Evolutionary conservation across 2,329 filamentous ascomycete species (phyloP).

Genomic region (Saccharata proteae): DNA sequence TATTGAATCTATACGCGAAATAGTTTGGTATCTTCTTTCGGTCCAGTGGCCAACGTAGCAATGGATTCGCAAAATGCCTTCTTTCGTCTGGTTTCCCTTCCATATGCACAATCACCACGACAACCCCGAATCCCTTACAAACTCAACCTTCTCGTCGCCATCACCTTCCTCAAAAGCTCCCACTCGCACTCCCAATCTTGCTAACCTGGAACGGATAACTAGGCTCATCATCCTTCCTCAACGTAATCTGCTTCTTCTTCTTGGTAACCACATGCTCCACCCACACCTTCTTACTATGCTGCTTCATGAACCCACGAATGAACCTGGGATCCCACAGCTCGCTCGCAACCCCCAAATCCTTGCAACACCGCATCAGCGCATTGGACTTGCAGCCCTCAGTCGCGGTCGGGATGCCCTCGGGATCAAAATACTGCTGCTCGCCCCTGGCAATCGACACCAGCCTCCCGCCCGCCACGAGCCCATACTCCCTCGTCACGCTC

Average conservation of each 20-base stretch:
- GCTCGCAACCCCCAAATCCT: conserved; percentile 86
- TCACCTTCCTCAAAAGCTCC: too few species aligned
- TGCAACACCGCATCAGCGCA: conserved; percentile 95
- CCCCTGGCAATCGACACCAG: conserved; percentile 76
- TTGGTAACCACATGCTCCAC: conserved; percentile 80
- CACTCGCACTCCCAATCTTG: too few species aligned
- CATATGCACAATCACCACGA: too few species aligned
- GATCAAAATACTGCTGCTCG: conserved; percentile 85
- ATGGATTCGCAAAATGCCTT: too few species aligned
- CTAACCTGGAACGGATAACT: conserved; percentile 50
- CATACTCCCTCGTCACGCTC: conserved; percentile 80
- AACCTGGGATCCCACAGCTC: conserved; percentile 95
- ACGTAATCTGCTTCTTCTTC: conserved; percentile 79
- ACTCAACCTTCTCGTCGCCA: too few species aligned
- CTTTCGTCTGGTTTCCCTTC: too few species aligned
- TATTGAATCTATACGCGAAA: too few species aligned
- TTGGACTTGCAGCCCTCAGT: conserved; percentile 97
- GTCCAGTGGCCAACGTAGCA: too few species aligned
- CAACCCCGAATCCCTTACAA: too few species aligned
- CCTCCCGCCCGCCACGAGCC: conserved; percentile 77
- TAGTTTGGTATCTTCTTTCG: too few species aligned
- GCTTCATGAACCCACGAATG: conserved; percentile 68
- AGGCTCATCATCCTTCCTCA: conserved; percentile 70
- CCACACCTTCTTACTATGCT: conserved; percentile 67
- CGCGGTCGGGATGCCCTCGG: conserved; percentile 83